Evolutionary conservation across 2,329 filamentous ascomycete genomes (phyloP).

Genomic region (Phyllosticta ampelicida): DNA sequence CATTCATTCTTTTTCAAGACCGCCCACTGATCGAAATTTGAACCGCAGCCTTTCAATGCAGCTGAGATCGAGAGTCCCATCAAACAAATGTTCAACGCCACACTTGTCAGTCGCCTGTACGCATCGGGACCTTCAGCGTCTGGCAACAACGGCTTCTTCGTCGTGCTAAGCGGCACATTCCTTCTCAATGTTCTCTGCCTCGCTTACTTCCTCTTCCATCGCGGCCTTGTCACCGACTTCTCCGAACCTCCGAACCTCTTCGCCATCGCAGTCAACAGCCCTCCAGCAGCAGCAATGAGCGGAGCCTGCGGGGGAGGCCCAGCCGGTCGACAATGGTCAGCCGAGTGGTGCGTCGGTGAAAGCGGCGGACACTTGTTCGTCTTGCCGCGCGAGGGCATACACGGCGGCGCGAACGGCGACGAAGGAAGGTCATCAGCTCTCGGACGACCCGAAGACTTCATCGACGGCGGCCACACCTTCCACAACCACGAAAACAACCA

Average conservation of each 20-base stretch:
- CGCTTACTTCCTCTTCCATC: conserved; percentile 49
- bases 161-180: conserved; percentile 55
- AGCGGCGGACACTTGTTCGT: conserved; percentile 8
- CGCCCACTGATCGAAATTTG: conserved; percentile 12
- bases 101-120: conserved; percentile 56
- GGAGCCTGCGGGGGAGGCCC: conserved; percentile 5
- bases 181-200: conserved; percentile 56
- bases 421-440: not conserved
- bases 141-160: conserved; percentile 58
- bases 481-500: not conserved
- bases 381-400: conserved; percentile 1
- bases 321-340: not conserved
- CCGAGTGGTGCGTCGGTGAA: conserved; percentile 8
- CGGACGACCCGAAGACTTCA: not conserved
- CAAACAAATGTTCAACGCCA: conserved; percentile 52
- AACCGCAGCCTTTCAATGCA: conserved; percentile 25
- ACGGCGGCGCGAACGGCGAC: not conserved
- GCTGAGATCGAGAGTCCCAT: conserved; percentile 34
- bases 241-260: conserved; percentile 70
- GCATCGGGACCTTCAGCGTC: conserved; percentile 50
- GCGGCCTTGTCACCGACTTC: conserved; percentile 62
- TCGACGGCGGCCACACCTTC: not conserved
- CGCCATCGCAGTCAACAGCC: conserved; percentile 56
- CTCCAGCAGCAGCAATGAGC: conserved; percentile 23
- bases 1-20: not conserved